These are phyloP conservation scores for Penicillium simplicissimum DNA, from an alignment of 495 filamentous ascomycete species.

Conservation along the genomic window DNA sequence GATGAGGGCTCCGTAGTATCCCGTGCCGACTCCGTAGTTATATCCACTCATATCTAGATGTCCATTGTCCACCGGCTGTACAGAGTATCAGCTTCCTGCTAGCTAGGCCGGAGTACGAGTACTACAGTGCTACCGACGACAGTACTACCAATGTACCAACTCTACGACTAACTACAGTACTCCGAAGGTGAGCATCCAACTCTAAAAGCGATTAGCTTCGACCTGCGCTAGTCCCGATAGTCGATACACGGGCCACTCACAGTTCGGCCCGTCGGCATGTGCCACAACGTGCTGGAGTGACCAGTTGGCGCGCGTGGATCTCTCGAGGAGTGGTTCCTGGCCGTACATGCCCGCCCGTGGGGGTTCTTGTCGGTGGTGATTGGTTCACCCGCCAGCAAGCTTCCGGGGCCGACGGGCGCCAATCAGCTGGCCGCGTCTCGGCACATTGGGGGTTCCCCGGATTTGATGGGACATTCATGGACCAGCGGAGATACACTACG, in stretches of 20 bases:
- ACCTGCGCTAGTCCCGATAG: conserved; percentile 11
- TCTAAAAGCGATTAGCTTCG: conserved; percentile 33
- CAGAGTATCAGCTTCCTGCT: not conserved
- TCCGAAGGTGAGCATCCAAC: too few species aligned
- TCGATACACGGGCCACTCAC: conserved; percentile 22
- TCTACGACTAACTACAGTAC: too few species aligned
- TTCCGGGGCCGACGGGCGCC: conserved; percentile 13
- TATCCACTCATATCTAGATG: not conserved
- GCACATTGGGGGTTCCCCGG: conserved; percentile 25
- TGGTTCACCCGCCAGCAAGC: conserved; percentile 5
- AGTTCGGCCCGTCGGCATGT: conserved; percentile 19
- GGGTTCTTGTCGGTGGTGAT: not conserved
- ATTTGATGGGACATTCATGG: conserved; percentile 16
- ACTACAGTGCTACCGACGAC: not conserved
- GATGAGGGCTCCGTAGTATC: not conserved
- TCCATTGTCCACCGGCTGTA: not conserved
- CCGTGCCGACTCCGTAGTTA: not conserved
- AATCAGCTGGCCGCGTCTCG: conserved; percentile 19
- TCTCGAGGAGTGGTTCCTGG: not conserved
- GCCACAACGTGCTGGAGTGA: not conserved
- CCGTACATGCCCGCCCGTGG: conserved; percentile 24
- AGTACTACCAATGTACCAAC: too few species aligned
- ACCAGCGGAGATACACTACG: not conserved
- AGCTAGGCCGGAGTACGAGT: not conserved
- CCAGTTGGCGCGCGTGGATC: not conserved